A percentile compares a stretch with the other conserved stretches of the same genome.
phyloP scores from a whole-genome alignment of 805 yeast genomes.

The Kodamaea lidongshanica region DNA sequence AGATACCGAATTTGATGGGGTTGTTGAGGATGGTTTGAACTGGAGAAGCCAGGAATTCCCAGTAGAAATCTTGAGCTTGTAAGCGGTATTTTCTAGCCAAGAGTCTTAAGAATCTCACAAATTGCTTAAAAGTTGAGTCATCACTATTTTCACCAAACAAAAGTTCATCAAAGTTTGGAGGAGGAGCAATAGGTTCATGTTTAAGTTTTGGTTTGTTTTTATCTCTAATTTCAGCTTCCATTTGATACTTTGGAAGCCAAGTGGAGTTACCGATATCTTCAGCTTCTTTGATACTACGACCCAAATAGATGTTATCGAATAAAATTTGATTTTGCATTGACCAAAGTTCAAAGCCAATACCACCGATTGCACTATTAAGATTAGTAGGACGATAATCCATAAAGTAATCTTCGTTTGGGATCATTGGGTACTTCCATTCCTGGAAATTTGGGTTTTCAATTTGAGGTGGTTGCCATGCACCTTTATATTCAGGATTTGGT shows the following conservation, averaged over 20 bases:
- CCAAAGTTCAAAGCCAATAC: conserved; percentile 86
- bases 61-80: conserved; percentile 28
- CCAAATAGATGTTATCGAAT: conserved; percentile 80
- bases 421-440: conserved; percentile 62
- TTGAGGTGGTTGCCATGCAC: conserved; percentile 69
- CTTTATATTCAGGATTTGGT: conserved; percentile 64
- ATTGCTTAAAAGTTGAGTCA: conserved; percentile 11
- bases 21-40: conserved; percentile 34
- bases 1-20: conserved; percentile 48
- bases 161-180: conserved; percentile 33
- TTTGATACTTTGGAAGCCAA: conserved; percentile 46
- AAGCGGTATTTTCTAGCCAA: conserved; percentile 16
- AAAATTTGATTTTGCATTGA: conserved; percentile 69
- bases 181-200: conserved; percentile 41
- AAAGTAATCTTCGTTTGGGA: conserved; percentile 65
- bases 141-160: conserved; percentile 14
- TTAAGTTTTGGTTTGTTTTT: conserved; percentile 36
- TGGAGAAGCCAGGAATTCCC: conserved; percentile 42
- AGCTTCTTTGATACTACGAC: conserved; percentile 80
- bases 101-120: conserved; percentile 13
- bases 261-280: conserved; percentile 77
- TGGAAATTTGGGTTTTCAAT: conserved; percentile 68
- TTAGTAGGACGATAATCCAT: conserved; percentile 55
- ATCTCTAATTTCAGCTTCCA: conserved; percentile 44
- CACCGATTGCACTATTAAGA: conserved; percentile 59